phyloP scores from a whole-genome alignment of 164 flowering plant species.

The Piper betle region DNA sequence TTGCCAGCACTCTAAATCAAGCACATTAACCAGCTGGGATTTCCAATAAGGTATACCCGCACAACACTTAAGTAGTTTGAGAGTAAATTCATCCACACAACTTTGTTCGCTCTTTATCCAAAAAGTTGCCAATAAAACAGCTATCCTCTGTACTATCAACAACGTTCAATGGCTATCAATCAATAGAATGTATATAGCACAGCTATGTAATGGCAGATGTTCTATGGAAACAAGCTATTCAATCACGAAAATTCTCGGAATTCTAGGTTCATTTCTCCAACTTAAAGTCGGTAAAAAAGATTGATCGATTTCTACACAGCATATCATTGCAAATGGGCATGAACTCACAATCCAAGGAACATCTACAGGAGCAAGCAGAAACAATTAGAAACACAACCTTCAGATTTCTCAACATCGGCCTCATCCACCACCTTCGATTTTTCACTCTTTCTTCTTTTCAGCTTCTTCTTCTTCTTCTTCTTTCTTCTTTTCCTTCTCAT shows the following conservation, averaged over 20 bases:
- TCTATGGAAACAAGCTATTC: no score
- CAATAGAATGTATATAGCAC: no score
- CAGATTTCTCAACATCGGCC: neutral
- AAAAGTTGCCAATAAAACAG: neutral
- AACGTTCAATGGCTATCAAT: no score
- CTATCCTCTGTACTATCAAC: no score
- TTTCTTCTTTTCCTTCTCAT: slow-evolving; percentile 29
- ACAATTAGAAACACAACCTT: neutral
- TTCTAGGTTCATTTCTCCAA: no score
- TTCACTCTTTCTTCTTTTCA: neutral
- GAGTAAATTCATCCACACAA: no score
- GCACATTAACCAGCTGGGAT: neutral
- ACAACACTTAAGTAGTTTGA: neutral
- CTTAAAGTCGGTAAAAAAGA: no score
- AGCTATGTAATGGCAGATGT: no score
- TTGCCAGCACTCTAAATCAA: neutral
- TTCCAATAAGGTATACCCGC: neutral
- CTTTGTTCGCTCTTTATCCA: neutral
- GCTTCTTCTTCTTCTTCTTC: slow-evolving; percentile 16
- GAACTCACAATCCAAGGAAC: no score
- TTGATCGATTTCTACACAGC: no score
- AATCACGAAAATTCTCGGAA: no score
- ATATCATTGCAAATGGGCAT: no score
- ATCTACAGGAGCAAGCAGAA: neutral
- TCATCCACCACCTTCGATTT: neutral